Evolutionary conservation across 202 grass and related monocot genomes (phyloP).

Genomic region (Digitaria exilis): DNA sequence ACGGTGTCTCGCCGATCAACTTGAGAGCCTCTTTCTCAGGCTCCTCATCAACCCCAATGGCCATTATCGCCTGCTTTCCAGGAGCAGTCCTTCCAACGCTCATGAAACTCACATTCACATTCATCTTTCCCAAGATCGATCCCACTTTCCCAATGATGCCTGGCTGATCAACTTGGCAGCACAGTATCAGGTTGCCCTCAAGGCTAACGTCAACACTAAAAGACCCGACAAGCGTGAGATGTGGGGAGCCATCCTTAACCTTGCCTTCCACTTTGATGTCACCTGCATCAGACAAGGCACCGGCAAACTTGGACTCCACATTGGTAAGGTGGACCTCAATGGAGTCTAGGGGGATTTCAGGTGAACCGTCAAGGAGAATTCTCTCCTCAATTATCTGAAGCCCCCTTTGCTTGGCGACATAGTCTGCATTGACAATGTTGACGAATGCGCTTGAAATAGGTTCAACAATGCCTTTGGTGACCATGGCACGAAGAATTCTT

Average conservation of each 20-base stretch:
- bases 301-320: constrained; percentile 79
- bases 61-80: constrained; percentile 75
- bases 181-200: constrained; percentile 82
- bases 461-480: constrained; percentile 75
- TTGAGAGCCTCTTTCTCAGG: constrained; percentile 69
- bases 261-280: constrained; percentile 69
- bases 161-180: constrained; percentile 68
- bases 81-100: constrained; percentile 72
- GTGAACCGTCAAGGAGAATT: constrained; percentile 58
- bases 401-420: constrained; percentile 68
- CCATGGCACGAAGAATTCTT: constrained; percentile 66
- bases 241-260: constrained; percentile 65
- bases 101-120: constrained; percentile 90
- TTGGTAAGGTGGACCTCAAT: constrained; percentile 75
- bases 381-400: constrained; percentile 69
- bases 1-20: constrained; percentile 61
- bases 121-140: constrained; percentile 55
- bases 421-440: constrained; percentile 89
- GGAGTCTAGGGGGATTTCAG: constrained; percentile 61
- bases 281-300: constrained; percentile 71
- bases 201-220: constrained; percentile 74
- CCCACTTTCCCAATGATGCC: constrained; percentile 84
- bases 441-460: constrained; percentile 72
- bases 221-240: constrained; percentile 65
- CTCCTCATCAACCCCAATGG: constrained; percentile 76